phyloP scores from a whole-genome alignment of 768 basidiomycete genomes.

The Kwoniella heveanensis region DNA sequence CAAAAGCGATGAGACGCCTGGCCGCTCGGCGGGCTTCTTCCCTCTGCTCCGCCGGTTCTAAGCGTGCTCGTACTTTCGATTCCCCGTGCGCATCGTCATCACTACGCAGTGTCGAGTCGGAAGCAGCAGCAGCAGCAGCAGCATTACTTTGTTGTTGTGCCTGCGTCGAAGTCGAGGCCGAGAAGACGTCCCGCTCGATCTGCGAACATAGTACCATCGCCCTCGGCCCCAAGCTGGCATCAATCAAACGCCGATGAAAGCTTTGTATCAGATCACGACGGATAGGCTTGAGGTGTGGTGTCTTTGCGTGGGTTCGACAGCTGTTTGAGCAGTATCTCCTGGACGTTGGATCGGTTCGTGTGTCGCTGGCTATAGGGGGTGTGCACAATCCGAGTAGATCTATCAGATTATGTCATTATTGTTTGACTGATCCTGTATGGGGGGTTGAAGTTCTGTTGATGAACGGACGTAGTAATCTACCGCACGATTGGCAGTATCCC shows the following conservation, averaged over 20 bases:
- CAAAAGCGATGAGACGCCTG: constrained; percentile 34
- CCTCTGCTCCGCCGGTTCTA: constrained; percentile 15
- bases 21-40: constrained; percentile 38
- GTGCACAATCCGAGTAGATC: too few relatives aligned
- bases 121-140: not conserved
- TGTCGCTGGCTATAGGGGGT: constrained; percentile 16
- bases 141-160: not conserved
- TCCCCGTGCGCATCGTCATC: too few relatives aligned
- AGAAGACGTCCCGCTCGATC: constrained; percentile 21
- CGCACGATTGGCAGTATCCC: constrained; percentile 23
- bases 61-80: too few relatives aligned
- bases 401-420: too few relatives aligned
- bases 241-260: constrained; percentile 17
- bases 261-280: constrained; percentile 3
- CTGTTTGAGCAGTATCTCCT: constrained; percentile 40
- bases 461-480: constrained; percentile 15
- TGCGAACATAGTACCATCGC: constrained; percentile 16
- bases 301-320: constrained; percentile 27
- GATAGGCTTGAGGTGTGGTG: not conserved
- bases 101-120: too few relatives aligned
- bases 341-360: constrained; percentile 24
- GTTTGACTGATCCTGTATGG: not conserved
- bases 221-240: not conserved
- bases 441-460: not conserved
- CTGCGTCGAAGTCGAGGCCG: too few relatives aligned